Conservation (phyloP, 2,329 filamentous ascomycete genomes). For the Ascochyta koolunga region DNA sequence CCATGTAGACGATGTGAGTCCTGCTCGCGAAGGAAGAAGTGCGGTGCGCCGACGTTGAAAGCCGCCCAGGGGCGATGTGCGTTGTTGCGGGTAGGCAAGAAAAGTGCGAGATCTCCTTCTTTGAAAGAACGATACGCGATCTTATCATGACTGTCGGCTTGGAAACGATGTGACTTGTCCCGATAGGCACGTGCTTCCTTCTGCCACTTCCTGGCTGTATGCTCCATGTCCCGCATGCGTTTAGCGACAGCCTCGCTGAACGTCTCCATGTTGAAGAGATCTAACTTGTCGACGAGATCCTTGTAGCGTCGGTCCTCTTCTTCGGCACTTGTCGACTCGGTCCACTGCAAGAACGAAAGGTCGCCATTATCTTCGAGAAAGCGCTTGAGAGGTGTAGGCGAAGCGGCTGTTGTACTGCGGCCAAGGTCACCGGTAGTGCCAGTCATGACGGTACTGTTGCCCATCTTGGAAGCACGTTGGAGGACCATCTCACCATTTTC, state of each 20-base stretch:
- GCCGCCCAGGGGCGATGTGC: slow-evolving; percentile 95
- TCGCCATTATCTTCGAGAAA: slow-evolving; percentile 67
- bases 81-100: slow-evolving; percentile 93
- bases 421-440: slow-evolving; percentile 48
- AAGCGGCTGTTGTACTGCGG: slow-evolving; percentile 63
- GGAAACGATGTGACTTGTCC: slow-evolving; percentile 80
- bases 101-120: slow-evolving; percentile 91
- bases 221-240: slow-evolving; percentile 90
- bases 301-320: slow-evolving; percentile 76
- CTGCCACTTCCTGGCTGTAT: slow-evolving; percentile 90
- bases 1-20: slow-evolving; percentile 83
- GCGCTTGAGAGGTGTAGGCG: slow-evolving; percentile 59
- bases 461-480: slow-evolving; percentile 69
- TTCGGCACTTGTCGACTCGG: slow-evolving; percentile 69
- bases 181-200: slow-evolving; percentile 86
- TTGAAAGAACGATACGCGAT: slow-evolving; percentile 97
- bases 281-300: slow-evolving; percentile 73
- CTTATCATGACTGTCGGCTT: slow-evolving; percentile 90
- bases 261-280: slow-evolving; percentile 80
- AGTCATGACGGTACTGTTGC: slow-evolving; percentile 53
- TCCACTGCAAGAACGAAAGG: slow-evolving; percentile 81
- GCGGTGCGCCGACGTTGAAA: slow-evolving; percentile 96
- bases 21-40: slow-evolving; percentile 95
- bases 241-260: slow-evolving; percentile 87
- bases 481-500: slow-evolving; percentile 76